A percentile compares a stretch with the other conserved stretches of the same genome.
These are phyloP conservation scores for Coemansia sp. DNA, from an alignment of 192 early-diverging fungal genomes.

Conservation along the genomic window DNA sequence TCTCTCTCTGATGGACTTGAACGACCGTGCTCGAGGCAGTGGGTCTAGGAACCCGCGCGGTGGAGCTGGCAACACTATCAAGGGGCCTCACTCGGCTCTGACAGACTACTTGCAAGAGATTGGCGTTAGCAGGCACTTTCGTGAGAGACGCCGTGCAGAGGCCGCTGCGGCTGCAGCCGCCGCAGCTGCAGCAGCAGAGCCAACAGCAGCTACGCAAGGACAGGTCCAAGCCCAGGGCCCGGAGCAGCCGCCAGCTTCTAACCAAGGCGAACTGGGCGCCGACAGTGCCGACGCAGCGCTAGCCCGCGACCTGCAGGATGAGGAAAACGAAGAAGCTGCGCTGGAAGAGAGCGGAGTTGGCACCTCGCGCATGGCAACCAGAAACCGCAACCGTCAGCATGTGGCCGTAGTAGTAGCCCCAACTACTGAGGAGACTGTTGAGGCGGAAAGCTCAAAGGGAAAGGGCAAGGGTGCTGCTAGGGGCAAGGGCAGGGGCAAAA, in stretches of 20 bases:
- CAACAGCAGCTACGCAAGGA: no score
- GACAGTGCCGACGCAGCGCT: constrained; percentile 33
- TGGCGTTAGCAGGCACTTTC: constrained; percentile 48
- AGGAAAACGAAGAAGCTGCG: constrained; percentile 15
- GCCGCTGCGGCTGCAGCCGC: constrained; percentile 18
- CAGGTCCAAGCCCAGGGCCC: not conserved
- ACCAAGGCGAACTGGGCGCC: not conserved
- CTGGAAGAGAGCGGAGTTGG: constrained; percentile 12
- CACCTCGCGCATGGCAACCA: not conserved
- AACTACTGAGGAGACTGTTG: not conserved
- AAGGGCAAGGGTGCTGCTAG: constrained; percentile 12
- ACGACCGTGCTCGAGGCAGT: constrained; percentile 37
- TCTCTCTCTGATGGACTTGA: constrained; percentile 28
- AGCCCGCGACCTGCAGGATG: constrained; percentile 32
- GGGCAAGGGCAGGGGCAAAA: constrained; percentile 15
- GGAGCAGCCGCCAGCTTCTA: not conserved
- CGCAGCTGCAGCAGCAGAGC: not conserved
- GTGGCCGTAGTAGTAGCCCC: constrained; percentile 2
- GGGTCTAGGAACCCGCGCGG: constrained; percentile 4
- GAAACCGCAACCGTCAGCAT: not conserved
- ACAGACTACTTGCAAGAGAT: constrained; percentile 52
- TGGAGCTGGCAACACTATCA: constrained; percentile 19
- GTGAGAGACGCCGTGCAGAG: constrained; percentile 34
- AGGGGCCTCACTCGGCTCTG: constrained; percentile 50
- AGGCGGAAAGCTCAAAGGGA: not conserved